Evolutionary conservation across 2,329 filamentous ascomycete genomes (phyloP).

Genomic region (Aspergillus nomiae): DNA sequence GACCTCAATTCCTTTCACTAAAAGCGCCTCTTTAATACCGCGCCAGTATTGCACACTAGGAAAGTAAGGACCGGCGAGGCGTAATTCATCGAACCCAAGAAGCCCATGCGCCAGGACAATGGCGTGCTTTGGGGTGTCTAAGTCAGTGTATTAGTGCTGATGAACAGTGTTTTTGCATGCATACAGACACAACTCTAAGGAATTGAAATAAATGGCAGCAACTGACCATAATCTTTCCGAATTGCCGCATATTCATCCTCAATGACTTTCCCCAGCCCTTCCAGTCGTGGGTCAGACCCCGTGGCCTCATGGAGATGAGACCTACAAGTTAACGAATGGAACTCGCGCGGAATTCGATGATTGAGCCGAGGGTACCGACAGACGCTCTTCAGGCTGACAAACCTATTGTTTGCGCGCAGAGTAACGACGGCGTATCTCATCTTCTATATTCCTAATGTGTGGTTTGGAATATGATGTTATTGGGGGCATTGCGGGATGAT

Average conservation of each 20-base stretch:
- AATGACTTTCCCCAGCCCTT: constrained; percentile 56
- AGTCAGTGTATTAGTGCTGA: neutral
- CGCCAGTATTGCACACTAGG: constrained; percentile 67
- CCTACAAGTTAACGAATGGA: constrained; percentile 20
- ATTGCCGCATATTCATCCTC: constrained; percentile 64
- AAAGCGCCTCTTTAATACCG: constrained; percentile 62
- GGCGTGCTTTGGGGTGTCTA: constrained; percentile 55
- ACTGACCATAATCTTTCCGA: constrained; percentile 58
- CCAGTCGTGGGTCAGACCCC: constrained; percentile 51
- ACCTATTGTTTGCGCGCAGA: constrained; percentile 1
- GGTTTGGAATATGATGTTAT: neutral
- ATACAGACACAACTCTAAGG: neutral
- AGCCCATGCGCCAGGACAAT: constrained; percentile 67
- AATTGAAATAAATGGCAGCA: neutral
- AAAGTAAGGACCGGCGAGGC: constrained; percentile 54
- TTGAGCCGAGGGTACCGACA: neutral
- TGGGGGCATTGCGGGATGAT: neutral
- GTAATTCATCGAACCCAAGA: constrained; percentile 65
- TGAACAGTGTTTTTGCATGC: neutral
- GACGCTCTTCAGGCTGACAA: neutral
- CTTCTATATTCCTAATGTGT: neutral
- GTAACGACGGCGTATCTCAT: neutral
- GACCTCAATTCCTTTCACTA: constrained; percentile 60
- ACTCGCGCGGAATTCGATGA: constrained; percentile 11
- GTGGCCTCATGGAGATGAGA: constrained; percentile 11